Evolutionary conservation across 176 grass and related monocot genomes (phyloP), one percentile per base, ranked within the genome.

Genomic region (Zizania latifolia): DNA sequence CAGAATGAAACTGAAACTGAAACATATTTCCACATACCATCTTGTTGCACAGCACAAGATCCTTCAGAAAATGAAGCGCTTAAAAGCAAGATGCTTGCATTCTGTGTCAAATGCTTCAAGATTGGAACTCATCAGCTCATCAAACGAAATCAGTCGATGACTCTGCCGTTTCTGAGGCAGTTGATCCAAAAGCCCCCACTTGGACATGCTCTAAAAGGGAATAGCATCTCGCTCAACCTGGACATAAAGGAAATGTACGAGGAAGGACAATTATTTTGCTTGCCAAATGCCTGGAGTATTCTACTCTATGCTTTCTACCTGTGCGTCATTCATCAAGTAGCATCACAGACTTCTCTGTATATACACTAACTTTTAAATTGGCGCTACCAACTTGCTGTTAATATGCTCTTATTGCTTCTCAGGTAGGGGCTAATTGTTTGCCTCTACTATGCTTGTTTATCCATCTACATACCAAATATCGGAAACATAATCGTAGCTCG

Each of bases 261-360:
- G 63, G 81, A 80, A 88, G 63, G 76, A 88, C 56, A 65, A 88
- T 88, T 88, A 88, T 53, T 83, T 79, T 38, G 19, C 81, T 83
- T 88, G 70, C 55, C 76, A 75, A 80, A 81, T 81, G 63, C 37
- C 44, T 79, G 10, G n/a, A 63, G 17, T 80, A 29, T 22, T 62
- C 46, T 88, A 88, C 70, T 75, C 38, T 84, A 88, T 17, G 32
- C 36, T 76, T 65, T 70, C 70, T 80, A 83, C 21, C 17, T 43
- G 22, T 84, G 56, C 22, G 56, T 70, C 69, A 84, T 57, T 80
- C 70, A 71, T 59, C 41, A 80, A 75, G 81, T 75, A 88, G 43
- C 12, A 63, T 84, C 70, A 75, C 9, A 80, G 44, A 57, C 64
- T 63, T 75, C 45, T 79, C 45, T 15, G 70, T 68, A 70, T 88